Evolutionary conservation across 306 rosid species (phyloP), one percentile per base, ranked within the genome.

Genomic region (Prunus davidiana): DNA sequence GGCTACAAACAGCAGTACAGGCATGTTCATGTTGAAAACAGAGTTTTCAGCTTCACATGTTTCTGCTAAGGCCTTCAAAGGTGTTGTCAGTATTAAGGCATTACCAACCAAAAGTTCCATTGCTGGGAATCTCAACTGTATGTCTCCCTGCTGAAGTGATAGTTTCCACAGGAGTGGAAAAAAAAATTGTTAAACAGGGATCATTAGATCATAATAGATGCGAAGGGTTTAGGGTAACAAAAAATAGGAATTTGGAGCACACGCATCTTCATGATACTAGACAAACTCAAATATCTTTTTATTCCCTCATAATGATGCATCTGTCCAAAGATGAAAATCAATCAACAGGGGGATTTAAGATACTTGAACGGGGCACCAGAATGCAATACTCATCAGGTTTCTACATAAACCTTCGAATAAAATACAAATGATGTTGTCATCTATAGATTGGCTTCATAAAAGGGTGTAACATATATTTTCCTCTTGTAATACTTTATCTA

Each of bases 11-110:
- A 95, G 87, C 72, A 92, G 81, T 76, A 95, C 55, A 63, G 99
- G 99, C 99, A 95, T 92, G 86, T 83, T 87, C 99, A 95, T 92
- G 86, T 83, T 87, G 86, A 91, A 87, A 64, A 79, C 34, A 18
- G 96, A 84, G 75, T 83, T 81, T 52, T 82, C 89, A 64, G 93
- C 91, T 69, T 89, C 93, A 64, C 98, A 92, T n/a, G 97, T 87
- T 81, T 95, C 99, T 14, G 98, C 98, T 81, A 92, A 55, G 74
- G 92, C 99, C 38, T 81, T 82, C 67, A 85, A 80, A 60, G 99
- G 99, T 62, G 79, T 68, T 22, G 93, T 76, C 73, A 88, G 86
- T 87, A 89, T 78, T 82, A 92, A 83, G 46, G 86, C 78, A 80
- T 89, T 88, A 74, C 88, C 67, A 11, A 86, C 80, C 10, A 89